phyloP scores from a whole-genome alignment of 2,329 filamentous ascomycete genomes.

The Rutstroemia sp. region DNA sequence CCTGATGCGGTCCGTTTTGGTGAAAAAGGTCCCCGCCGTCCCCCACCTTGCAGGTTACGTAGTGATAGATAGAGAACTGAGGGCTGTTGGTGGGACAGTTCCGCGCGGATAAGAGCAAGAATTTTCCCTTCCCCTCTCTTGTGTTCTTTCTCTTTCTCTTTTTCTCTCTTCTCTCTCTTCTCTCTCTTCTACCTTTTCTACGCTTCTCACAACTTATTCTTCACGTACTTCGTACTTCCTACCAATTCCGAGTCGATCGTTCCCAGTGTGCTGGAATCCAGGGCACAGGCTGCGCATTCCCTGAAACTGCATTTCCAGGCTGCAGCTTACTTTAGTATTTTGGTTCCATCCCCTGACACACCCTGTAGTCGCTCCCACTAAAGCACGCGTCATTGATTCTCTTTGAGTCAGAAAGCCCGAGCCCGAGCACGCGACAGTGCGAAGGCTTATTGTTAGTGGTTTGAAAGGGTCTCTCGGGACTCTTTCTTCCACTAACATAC shows the following conservation, averaged over 20 bases:
- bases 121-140: too few relatives aligned
- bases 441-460: constrained; percentile 15
- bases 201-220: neutral
- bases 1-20: too few relatives aligned
- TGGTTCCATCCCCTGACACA: neutral
- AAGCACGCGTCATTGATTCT: constrained; percentile 2
- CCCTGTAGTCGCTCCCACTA: too few relatives aligned
- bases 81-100: too few relatives aligned
- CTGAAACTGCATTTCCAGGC: constrained; percentile 1
- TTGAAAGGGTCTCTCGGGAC: constrained; percentile 33
- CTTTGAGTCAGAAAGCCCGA: neutral
- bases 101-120: too few relatives aligned
- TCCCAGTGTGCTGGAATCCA: too few relatives aligned
- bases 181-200: neutral
- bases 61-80: too few relatives aligned
- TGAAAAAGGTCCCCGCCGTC: too few relatives aligned
- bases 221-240: too few relatives aligned
- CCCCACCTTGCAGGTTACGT: too few relatives aligned
- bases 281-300: neutral
- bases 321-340: neutral
- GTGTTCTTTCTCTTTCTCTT: neutral
- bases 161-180: neutral
- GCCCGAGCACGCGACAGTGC: constrained; percentile 1
- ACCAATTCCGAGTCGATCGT: neutral
- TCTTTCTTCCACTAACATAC: constrained; percentile 30